Conservation (phyloP, 2,329 filamentous ascomycete species). For the Nemania diffusa region DNA sequence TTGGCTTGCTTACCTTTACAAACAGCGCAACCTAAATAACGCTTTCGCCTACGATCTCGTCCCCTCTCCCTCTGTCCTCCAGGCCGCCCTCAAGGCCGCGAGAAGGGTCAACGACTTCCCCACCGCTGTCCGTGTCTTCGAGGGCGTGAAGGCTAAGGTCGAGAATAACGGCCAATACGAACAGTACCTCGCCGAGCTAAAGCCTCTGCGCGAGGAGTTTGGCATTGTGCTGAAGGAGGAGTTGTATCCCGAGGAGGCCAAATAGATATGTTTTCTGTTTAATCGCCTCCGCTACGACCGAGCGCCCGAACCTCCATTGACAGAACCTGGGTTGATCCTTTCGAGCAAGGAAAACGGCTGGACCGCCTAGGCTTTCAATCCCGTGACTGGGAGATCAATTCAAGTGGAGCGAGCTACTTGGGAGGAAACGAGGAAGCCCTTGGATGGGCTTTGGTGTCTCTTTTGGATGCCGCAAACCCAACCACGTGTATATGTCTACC, state of each 20-base stretch:
- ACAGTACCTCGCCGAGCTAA: slow-evolving; percentile 93
- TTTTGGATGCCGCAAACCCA: slow-evolving; percentile 27
- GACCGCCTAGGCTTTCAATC: slow-evolving; percentile 2
- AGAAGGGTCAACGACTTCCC: slow-evolving; percentile 98
- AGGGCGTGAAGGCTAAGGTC: slow-evolving; percentile 99
- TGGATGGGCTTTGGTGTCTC: slow-evolving; percentile 24
- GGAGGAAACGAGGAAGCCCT: slow-evolving; percentile 19
- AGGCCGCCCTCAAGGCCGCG: slow-evolving; percentile 91
- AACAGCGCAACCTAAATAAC: slow-evolving; percentile 80
- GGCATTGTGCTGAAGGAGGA: slow-evolving; percentile 92
- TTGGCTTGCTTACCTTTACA: slow-evolving; percentile 16
- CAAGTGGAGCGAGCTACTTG: slow-evolving; percentile 16
- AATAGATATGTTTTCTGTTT: slow-evolving; percentile 48
- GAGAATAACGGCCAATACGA: slow-evolving; percentile 98
- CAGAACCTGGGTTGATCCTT: slow-evolving; percentile 6
- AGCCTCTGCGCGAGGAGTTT: slow-evolving; percentile 91
- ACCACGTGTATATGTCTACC: slow-evolving; percentile 40
- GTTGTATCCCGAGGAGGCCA: slow-evolving; percentile 78
- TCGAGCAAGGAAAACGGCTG: slow-evolving; percentile 5
- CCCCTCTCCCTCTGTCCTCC: slow-evolving; percentile 89
- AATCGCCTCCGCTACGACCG: slow-evolving; percentile 11
- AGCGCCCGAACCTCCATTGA: slow-evolving; percentile 11
- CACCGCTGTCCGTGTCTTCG: slow-evolving; percentile 97
- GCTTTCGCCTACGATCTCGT: slow-evolving; percentile 99
- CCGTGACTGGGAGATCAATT: slow-evolving; percentile 11